A percentile compares a stretch with the other conserved stretches of the same genome.
These are phyloP conservation scores for Talaromyces atroroseus DNA, from an alignment of 2,329 filamentous ascomycete genomes.

Conservation along the genomic window DNA sequence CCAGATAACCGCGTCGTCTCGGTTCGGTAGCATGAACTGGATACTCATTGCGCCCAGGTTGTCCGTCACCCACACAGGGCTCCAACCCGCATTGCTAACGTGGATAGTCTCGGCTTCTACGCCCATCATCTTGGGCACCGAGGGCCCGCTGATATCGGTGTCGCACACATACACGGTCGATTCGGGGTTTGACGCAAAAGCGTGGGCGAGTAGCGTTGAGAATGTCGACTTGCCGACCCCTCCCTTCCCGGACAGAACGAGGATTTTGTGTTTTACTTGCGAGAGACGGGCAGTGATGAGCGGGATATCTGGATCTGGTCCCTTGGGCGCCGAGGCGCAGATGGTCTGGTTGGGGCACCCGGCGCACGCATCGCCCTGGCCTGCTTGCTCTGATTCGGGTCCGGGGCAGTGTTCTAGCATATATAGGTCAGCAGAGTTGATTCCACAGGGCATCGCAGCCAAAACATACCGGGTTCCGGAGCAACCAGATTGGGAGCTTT, in stretches of 20 bases:
- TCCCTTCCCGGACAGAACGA: constrained; percentile 90
- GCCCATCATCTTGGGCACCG: constrained; percentile 98
- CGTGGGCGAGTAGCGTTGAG: constrained; percentile 79
- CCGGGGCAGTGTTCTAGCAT: constrained; percentile 80
- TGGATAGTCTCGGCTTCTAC: constrained; percentile 93
- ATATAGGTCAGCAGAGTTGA: neutral
- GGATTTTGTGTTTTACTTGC: constrained; percentile 81
- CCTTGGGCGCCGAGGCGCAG: constrained; percentile 89
- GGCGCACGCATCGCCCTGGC: constrained; percentile 73
- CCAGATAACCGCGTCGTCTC: constrained; percentile 96
- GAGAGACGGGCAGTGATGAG: constrained; percentile 78
- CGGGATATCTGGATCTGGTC: constrained; percentile 89
- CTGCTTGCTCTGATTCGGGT: constrained; percentile 53
- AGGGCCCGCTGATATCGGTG: constrained; percentile 93
- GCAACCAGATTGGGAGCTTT: constrained; percentile 83
- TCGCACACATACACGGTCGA: constrained; percentile 92
- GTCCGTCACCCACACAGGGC: constrained; percentile 89
- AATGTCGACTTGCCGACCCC: constrained; percentile 97
- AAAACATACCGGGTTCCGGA: constrained; percentile 67
- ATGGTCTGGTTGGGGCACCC: constrained; percentile 95
- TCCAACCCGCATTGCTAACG: constrained; percentile 82
- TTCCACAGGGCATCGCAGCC: neutral
- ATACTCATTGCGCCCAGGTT: constrained; percentile 96
- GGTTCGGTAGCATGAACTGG: constrained; percentile 93
- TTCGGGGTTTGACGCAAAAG: constrained; percentile 74